Conservation (phyloP, 2,329 filamentous ascomycete species). For the Cladorrhinum sp. region DNA sequence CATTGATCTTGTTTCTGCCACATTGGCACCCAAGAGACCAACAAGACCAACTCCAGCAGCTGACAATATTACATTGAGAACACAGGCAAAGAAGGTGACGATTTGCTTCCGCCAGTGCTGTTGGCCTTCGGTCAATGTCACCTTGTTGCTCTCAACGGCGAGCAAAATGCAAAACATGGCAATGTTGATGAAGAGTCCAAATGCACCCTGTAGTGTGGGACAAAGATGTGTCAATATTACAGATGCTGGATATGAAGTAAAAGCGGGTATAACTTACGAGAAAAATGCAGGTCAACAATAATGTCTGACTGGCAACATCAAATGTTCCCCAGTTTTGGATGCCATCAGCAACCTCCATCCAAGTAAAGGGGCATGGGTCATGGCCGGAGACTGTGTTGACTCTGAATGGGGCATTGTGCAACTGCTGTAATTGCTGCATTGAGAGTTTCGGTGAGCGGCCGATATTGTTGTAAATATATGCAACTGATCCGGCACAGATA, state of each 20-base stretch:
- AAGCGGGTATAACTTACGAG: conserved; percentile 14
- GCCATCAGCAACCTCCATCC: not conserved
- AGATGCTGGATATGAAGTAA: not conserved
- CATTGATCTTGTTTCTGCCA: conserved; percentile 17
- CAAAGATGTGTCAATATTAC: not conserved
- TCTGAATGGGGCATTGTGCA: not conserved
- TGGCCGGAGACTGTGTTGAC: not conserved
- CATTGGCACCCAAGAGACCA: conserved; percentile 16
- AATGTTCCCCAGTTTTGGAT: conserved; percentile 3
- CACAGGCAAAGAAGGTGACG: conserved; percentile 25
- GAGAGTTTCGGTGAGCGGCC: not conserved
- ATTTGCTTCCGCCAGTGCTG: conserved; percentile 28
- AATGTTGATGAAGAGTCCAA: conserved; percentile 23
- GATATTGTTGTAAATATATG: conserved; percentile 23
- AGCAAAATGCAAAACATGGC: conserved; percentile 21
- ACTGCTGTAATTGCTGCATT: conserved; percentile 3
- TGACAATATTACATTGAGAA: conserved; percentile 25
- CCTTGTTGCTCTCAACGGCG: conserved; percentile 20
- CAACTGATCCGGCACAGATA: conserved; percentile 16
- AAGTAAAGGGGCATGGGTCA: conserved; percentile 5
- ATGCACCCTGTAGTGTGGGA: conserved; percentile 15
- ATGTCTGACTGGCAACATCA: conserved; percentile 14
- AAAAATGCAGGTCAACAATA: conserved; percentile 17
- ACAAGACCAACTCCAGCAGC: conserved; percentile 24
- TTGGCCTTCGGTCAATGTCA: conserved; percentile 26